phyloP scores from a whole-genome alignment of 2,329 filamentous ascomycete species.

The Neurospora sp. region DNA sequence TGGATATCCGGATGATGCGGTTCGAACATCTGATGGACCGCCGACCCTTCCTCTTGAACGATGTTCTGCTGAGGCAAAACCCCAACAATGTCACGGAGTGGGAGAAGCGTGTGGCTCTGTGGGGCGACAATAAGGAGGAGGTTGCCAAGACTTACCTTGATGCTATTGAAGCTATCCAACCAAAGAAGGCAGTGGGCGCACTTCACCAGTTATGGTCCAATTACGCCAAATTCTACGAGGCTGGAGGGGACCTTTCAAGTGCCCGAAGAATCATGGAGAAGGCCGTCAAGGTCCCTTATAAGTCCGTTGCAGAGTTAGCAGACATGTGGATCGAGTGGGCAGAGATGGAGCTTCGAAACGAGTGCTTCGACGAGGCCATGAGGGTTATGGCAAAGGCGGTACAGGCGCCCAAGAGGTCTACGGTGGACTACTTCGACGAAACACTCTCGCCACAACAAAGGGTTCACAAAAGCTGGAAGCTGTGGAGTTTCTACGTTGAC shows the following conservation, averaged over 20 bases:
- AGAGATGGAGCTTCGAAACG: slow-evolving; percentile 90
- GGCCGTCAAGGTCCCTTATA: slow-evolving; percentile 94
- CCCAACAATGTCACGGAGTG: slow-evolving; percentile 93
- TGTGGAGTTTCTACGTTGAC: slow-evolving; percentile 99
- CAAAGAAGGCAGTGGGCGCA: slow-evolving; percentile 86
- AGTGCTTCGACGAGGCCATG: slow-evolving; percentile 91
- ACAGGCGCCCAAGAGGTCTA: slow-evolving; percentile 93
- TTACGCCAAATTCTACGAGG: slow-evolving; percentile 95
- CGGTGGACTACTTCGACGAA: slow-evolving; percentile 98
- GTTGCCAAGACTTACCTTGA: slow-evolving; percentile 91
- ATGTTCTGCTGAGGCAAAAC: slow-evolving; percentile 89
- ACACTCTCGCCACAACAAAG: slow-evolving; percentile 86
- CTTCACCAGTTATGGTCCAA: slow-evolving; percentile 95
- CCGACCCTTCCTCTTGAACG: slow-evolving; percentile 89
- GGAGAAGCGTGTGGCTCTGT: slow-evolving; percentile 92
- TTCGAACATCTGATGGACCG: slow-evolving; percentile 98
- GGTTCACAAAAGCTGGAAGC: slow-evolving; percentile 97
- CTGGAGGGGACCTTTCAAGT: slow-evolving; percentile 70
- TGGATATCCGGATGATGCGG: slow-evolving; percentile 94
- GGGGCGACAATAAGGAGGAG: slow-evolving; percentile 87
- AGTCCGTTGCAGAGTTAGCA: slow-evolving; percentile 89
- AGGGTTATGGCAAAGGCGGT: slow-evolving; percentile 96
- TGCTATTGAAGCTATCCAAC: slow-evolving; percentile 84
- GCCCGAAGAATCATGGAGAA: slow-evolving; percentile 95
- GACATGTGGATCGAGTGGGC: slow-evolving; percentile 99